Conservation (phyloP, 805 yeast genomes). For the Wickerhamomyces pijperi region DNA sequence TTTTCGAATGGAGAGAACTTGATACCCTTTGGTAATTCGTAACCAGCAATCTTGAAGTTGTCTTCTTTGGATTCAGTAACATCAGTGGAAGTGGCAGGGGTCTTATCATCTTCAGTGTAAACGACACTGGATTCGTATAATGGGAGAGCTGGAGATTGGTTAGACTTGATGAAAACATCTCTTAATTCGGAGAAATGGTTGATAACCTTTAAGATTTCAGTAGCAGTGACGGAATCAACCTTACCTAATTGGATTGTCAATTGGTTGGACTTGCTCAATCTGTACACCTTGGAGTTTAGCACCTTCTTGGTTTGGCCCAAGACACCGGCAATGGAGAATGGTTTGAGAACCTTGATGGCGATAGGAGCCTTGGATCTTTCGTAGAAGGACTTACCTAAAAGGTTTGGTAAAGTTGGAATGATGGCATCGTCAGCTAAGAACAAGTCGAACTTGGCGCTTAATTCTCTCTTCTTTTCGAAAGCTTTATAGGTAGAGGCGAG, state of each 20-base stretch:
- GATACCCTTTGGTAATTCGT: slow-evolving; percentile 23
- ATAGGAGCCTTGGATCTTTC: slow-evolving; percentile 51
- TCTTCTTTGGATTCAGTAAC: slow-evolving; percentile 15
- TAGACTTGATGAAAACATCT: slow-evolving; percentile 54
- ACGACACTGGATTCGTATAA: slow-evolving; percentile 53
- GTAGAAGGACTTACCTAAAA: slow-evolving; percentile 74
- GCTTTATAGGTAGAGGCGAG: slow-evolving; percentile 78
- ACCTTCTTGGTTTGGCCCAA: slow-evolving; percentile 49
- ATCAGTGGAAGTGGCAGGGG: background rate
- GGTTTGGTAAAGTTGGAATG: slow-evolving; percentile 67
- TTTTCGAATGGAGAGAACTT: slow-evolving; percentile 54
- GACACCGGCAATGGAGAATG: slow-evolving; percentile 38
- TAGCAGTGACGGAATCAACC: slow-evolving; percentile 27
- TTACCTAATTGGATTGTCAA: slow-evolving; percentile 59
- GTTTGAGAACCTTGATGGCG: slow-evolving; percentile 38
- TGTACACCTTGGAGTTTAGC: slow-evolving; percentile 44
- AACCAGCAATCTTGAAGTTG: slow-evolving; percentile 19
- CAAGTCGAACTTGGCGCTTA: slow-evolving; percentile 56
- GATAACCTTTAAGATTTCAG: slow-evolving; percentile 42
- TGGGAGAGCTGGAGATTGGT: slow-evolving; percentile 75
- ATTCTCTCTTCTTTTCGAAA: slow-evolving; percentile 78
- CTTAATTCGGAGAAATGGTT: slow-evolving; percentile 38
- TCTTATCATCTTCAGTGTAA: slow-evolving; percentile 24
- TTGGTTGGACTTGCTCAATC: slow-evolving; percentile 66
- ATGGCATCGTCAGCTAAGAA: slow-evolving; percentile 81